These are phyloP conservation scores for Daedalea quercina DNA, from an alignment of 768 basidiomycete species.

Conservation along the genomic window DNA sequence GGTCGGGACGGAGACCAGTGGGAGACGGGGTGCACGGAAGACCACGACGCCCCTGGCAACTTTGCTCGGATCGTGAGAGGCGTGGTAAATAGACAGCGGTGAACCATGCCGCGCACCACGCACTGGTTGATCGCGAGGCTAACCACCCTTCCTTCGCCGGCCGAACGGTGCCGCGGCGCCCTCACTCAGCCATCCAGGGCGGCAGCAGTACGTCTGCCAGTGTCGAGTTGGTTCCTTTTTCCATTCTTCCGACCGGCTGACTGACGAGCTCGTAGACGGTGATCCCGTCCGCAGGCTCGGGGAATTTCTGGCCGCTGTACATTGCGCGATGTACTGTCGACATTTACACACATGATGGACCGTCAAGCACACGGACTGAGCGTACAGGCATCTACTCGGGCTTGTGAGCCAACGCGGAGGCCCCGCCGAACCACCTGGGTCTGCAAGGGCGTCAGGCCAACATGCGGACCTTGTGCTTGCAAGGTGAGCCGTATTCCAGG, in stretches of 20 bases:
- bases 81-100: conserved; percentile 58
- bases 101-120: not conserved
- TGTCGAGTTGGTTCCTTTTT: not conserved
- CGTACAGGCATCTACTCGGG: conserved; percentile 50
- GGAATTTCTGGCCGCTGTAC: conserved; percentile 61
- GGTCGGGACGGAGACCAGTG: no score
- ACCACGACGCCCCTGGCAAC: conserved; percentile 51
- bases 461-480: conserved; percentile 49
- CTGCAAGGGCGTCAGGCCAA: conserved; percentile 53
- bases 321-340: no score
- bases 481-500: conserved; percentile 27
- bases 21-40: no score
- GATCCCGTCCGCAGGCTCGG: conserved; percentile 60
- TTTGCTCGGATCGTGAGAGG: conserved; percentile 56
- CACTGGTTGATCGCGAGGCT: no score
- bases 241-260: not conserved
- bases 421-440: conserved; percentile 53
- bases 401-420: conserved; percentile 52
- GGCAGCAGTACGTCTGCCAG: conserved; percentile 44
- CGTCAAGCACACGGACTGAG: conserved; percentile 39
- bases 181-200: conserved; percentile 49
- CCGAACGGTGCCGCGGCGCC: conserved; percentile 57
- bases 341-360: no score
- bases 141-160: not conserved
- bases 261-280: conserved; percentile 35